phyloP scores from a whole-genome alignment of 2,329 filamentous ascomycete species.

The Arthrobotrys megalospora region DNA sequence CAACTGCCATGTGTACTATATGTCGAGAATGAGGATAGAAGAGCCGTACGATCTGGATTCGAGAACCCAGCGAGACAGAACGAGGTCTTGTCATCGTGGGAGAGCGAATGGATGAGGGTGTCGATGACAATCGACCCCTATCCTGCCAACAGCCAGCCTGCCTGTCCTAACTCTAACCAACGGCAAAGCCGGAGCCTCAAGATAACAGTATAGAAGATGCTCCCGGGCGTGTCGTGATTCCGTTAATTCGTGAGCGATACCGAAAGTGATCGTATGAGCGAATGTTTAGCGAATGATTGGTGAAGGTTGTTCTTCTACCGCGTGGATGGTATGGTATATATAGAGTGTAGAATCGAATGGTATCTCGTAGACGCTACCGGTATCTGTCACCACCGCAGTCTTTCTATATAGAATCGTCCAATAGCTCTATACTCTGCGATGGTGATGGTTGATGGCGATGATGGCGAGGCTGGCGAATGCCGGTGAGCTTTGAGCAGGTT shows the following conservation, averaged over 20 bases:
- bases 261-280: not conserved
- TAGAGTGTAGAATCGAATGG: not conserved
- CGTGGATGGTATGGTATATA: not conserved
- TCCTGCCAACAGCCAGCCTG: conserved; percentile 48
- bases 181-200: not conserved
- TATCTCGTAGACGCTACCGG: not conserved
- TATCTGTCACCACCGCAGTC: not conserved
- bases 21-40: not conserved
- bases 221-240: not conserved
- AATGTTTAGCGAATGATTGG: not conserved
- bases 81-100: conserved; percentile 51
- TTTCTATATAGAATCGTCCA: not conserved
- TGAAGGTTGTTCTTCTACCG: not conserved
- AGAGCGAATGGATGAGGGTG: conserved; percentile 51
- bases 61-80: conserved; percentile 38
- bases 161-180: conserved; percentile 1
- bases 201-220: not conserved
- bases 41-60: conserved; percentile 33
- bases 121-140: conserved; percentile 59
- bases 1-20: not conserved
- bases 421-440: not conserved
- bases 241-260: conserved; percentile 5
- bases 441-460: not conserved
- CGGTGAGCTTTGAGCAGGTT: conserved; percentile 17
- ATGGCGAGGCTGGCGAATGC: not conserved